Percentiles rank a stretch among this genome's conserved stretches.
phyloP scores from a whole-genome alignment of 495 filamentous ascomycete genomes.

The Tirmania nivea region DNA sequence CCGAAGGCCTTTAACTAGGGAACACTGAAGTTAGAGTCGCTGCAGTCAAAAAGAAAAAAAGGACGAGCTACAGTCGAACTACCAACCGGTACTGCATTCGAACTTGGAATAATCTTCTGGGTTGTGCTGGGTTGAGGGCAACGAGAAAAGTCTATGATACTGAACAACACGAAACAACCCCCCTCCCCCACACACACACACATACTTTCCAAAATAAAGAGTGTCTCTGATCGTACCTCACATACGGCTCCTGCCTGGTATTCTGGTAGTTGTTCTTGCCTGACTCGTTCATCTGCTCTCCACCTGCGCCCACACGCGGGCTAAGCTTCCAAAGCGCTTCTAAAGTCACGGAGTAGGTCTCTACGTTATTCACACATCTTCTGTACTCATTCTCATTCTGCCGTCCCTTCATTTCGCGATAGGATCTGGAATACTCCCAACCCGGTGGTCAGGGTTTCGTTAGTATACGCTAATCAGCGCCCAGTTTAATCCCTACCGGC shows the following conservation, averaged over 20 bases:
- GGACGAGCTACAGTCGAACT: too few species aligned
- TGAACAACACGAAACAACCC: background rate
- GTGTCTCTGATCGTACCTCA: too few species aligned
- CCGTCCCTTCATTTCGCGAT: slow-evolving; percentile 1
- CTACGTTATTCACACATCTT: background rate
- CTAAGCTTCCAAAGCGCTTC: slow-evolving; percentile 6
- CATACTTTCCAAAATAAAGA: background rate
- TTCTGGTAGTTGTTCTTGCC: background rate
- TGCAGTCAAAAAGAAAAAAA: too few species aligned
- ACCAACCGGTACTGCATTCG: too few species aligned
- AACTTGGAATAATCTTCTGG: too few species aligned
- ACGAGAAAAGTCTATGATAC: background rate
- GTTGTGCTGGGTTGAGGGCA: too few species aligned
- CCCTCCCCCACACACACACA: background rate
- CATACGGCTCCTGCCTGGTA: background rate
- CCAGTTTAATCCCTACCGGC: background rate
- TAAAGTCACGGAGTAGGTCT: background rate
- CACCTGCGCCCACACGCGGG: slow-evolving; percentile 20
- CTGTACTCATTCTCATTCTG: slow-evolving; percentile 1
- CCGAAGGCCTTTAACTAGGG: too few species aligned
- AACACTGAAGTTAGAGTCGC: too few species aligned
- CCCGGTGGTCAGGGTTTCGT: slow-evolving; percentile 1
- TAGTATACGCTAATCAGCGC: too few species aligned
- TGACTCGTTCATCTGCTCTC: slow-evolving; percentile 5
- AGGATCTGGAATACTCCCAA: too few species aligned